Evolutionary conservation across 2,329 filamentous ascomycete genomes (phyloP).

Genomic region (Fusarium redolens): DNA sequence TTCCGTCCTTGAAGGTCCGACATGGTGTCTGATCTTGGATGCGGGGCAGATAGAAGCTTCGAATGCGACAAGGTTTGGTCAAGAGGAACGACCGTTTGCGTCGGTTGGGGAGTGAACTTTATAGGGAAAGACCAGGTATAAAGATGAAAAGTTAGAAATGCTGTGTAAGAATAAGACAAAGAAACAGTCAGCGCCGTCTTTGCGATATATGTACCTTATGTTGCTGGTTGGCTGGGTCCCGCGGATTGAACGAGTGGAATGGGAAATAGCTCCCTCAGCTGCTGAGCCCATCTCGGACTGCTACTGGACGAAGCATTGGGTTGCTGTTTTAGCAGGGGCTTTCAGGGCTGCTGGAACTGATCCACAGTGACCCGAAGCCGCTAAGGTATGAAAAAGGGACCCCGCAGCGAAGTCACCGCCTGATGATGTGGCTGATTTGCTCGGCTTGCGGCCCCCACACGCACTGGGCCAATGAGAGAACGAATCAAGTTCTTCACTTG

Average conservation of each 20-base stretch:
- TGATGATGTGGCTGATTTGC: constrained; percentile 44
- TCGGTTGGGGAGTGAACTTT: background rate
- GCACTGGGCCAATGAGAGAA: constrained; percentile 29
- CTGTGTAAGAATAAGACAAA: constrained; percentile 28
- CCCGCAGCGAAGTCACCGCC: constrained; percentile 42
- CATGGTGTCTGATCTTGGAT: constrained; percentile 46
- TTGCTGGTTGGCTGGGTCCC: constrained; percentile 37
- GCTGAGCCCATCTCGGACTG: constrained; percentile 7
- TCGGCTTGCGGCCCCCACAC: constrained; percentile 32
- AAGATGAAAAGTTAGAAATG: constrained; percentile 10
- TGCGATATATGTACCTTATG: constrained; percentile 44
- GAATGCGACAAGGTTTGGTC: constrained; percentile 14
- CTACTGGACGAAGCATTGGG: constrained; percentile 17
- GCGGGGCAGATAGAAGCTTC: constrained; percentile 33
- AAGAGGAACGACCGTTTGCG: constrained; percentile 1
- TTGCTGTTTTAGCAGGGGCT: constrained; percentile 29
- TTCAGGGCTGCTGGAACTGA: constrained; percentile 37
- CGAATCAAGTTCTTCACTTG: constrained; percentile 13
- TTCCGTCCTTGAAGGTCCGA: constrained; percentile 71
- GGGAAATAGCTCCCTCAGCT: constrained; percentile 37
- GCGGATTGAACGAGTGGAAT: constrained; percentile 27
- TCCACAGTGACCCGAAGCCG: constrained; percentile 41
- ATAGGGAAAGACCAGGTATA: background rate
- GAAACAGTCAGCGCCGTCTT: constrained; percentile 32
- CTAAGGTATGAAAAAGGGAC: constrained; percentile 30